These are phyloP conservation scores for Candolleomyces aberdarensis DNA, from an alignment of 768 basidiomycete species.

Conservation along the genomic window DNA sequence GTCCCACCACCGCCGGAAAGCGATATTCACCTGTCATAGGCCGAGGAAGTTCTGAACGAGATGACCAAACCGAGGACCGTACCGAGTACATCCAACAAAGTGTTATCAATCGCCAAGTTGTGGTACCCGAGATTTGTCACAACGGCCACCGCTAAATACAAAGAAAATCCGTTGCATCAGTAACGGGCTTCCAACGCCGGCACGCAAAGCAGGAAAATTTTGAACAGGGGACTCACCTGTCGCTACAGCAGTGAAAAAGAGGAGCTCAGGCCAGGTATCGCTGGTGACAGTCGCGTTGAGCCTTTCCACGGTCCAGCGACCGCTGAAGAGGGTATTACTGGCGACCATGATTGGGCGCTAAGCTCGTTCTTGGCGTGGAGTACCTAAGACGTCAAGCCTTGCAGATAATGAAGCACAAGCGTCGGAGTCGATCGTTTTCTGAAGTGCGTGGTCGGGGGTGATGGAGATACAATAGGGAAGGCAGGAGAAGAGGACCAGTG, in stretches of 20 bases:
- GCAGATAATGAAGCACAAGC: neutral
- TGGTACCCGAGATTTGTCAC: too few species aligned
- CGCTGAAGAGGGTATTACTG: conserved; percentile 43
- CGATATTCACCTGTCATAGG: conserved; percentile 27
- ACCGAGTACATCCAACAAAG: conserved; percentile 66
- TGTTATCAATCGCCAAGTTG: conserved; percentile 42
- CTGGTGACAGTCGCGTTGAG: conserved; percentile 60
- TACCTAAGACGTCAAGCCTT: neutral
- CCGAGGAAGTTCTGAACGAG: conserved; percentile 70
- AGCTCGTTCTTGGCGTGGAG: neutral
- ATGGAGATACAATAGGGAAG: neutral
- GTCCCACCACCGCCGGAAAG: neutral
- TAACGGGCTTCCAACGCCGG: neutral
- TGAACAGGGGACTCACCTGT: conserved; percentile 36
- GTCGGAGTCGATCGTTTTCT: neutral
- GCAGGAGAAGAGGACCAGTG: neutral
- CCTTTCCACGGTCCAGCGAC: conserved; percentile 45
- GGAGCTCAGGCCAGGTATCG: conserved; percentile 62
- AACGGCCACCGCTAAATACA: conserved; percentile 49
- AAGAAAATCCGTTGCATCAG: neutral
- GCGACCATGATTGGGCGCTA: conserved; percentile 33
- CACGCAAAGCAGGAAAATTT: neutral
- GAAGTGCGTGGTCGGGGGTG: neutral
- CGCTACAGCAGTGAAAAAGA: conserved; percentile 60
- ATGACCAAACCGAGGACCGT: conserved; percentile 71